Evolutionary conservation across 2,329 filamentous ascomycete species (phyloP).

Genomic region (Fusarium papillatum): DNA sequence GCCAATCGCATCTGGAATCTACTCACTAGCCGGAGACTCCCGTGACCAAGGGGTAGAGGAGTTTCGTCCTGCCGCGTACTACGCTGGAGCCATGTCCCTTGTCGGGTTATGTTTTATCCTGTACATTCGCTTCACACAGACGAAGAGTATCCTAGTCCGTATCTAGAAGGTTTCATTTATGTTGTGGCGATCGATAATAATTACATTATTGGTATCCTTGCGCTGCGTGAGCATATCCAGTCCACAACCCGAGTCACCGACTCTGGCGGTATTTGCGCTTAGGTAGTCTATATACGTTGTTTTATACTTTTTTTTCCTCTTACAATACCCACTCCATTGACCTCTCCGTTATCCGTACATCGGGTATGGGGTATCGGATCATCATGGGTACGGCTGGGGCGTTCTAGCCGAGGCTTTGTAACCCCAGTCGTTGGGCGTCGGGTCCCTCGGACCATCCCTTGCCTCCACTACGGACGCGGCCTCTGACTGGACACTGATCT

Average conservation of each 20-base stretch:
- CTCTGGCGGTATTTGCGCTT: not conserved
- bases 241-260: not conserved
- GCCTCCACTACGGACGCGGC: not conserved
- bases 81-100: slow-evolving; percentile 32
- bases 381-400: not conserved
- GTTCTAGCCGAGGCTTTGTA: slow-evolving; percentile 21
- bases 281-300: not conserved
- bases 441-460: slow-evolving; percentile 2
- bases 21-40: slow-evolving; percentile 15
- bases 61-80: slow-evolving; percentile 34
- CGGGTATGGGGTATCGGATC: not conserved
- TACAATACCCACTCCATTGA: not conserved
- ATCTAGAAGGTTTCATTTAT: not conserved
- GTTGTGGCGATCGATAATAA: not conserved
- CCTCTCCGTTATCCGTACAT: not conserved
- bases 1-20: slow-evolving; percentile 39
- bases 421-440: slow-evolving; percentile 31
- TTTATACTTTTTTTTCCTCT: not conserved
- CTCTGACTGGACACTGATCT: slow-evolving; percentile 36
- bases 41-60: not conserved
- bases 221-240: not conserved
- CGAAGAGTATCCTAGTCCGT: not conserved
- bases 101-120: slow-evolving; percentile 27
- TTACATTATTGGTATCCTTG: not conserved
- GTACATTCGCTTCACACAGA: slow-evolving; percentile 21